These are phyloP conservation scores for Helianthus annuus DNA, from an alignment of 129 eudicot genomes.

Conservation along the genomic window HanXRQr2.0-SUNRISE NC_035448.2:108764937-108765436, in stretches of 20 bases:
- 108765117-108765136: neutral
- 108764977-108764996: neutral
- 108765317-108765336: constrained; percentile 71
- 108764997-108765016: neutral
- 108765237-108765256: constrained; percentile 14
- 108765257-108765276: neutral
- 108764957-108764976: neutral
- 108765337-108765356: constrained; percentile 86
- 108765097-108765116: neutral
- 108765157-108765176: neutral
- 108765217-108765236: neutral
- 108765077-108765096: neutral
- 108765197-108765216: neutral
- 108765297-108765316: constrained; percentile 46
- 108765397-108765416: constrained; percentile 63
- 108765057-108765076: neutral
- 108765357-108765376: constrained; percentile 64
- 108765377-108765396: constrained; percentile 80
- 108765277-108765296: constrained; percentile 1
- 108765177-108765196: neutral
- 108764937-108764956: neutral
- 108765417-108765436: constrained; percentile 60
- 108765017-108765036: neutral
- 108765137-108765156: neutral
- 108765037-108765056: neutral